Evolutionary conservation across 257 asterid species (phyloP).

Genomic region (Lycium ferocissimum): DNA sequence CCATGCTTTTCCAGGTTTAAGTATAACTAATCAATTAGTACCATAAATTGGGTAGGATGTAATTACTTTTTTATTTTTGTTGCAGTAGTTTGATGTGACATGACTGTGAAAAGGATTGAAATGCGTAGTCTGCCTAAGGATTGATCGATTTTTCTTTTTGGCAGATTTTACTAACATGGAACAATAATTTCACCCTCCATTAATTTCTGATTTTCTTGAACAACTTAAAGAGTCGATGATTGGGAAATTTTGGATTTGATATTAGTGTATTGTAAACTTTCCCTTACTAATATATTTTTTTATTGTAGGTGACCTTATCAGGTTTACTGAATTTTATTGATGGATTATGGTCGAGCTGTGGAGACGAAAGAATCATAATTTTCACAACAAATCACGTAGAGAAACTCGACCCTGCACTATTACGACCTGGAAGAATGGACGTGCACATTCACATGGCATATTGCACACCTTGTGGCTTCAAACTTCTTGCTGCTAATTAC

Average conservation of each 20-base stretch:
- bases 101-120: neutral
- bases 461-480: neutral
- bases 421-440: conserved; percentile 50
- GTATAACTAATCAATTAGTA: neutral
- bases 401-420: conserved; percentile 45
- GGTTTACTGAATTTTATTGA: conserved; percentile 38
- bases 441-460: conserved; percentile 27
- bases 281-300: neutral
- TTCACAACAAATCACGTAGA: conserved; percentile 44
- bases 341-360: neutral
- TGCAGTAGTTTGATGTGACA: neutral
- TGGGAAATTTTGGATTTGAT: neutral
- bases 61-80: neutral
- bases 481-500: neutral
- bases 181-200: neutral
- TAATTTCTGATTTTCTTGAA: neutral
- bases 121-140: neutral
- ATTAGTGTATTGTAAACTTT: neutral
- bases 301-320: conserved; percentile 33
- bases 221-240: neutral
- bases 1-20: neutral
- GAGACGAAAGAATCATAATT: conserved; percentile 12
- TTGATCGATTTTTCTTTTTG: neutral
- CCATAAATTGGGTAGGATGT: neutral
- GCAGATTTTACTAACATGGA: neutral